Base-by-base conservation (phyloP, 495 filamentous ascomycete genomes). In the Hypoxylon fuscum region DNA sequence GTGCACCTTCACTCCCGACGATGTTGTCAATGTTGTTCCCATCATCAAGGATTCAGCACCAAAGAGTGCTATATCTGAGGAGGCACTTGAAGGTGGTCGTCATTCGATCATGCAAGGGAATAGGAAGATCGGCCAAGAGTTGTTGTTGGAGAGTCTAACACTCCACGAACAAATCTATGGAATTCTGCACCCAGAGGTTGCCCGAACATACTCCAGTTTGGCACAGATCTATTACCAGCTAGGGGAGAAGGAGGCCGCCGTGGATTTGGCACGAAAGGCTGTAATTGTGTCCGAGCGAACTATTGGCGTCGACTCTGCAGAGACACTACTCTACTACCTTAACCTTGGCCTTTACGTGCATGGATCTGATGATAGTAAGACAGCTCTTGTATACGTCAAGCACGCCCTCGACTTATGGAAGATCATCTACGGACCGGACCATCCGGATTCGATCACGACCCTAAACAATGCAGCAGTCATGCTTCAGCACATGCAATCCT, bases 121-220 rank as follows among this genome's bases (percentile, higher is more conserved):
- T 77, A 93, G 93, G 78, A 94, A 96, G 73, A 83, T 98, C 43
- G 96, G 96, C 47, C 94, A 97, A 77, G 95, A 98, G 73, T 85
- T 99, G 46, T 85, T 99, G 32, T 80, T 98, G 41, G 96, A 99
- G 73, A 96, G 93, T 17, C 81, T 99, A 59, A 96, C 95, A 42
- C 82, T 99, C 25, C 92, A 99, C 68, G 96, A 99, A 77, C 96
- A 99, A 76, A 97, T 99, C 69, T 99, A 99, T 68, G 96, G 96
- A 55, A 93, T 97, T 35, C 83, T 99, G 18, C 96, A 99, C 72
- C 92, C 96, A 9, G 96, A 99, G 76, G 93, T 98, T 64, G 93
- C 94, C 51, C 87, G 94, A 73, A 88, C 96, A 29, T 99, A 99
- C 79, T 91, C 96, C 74, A 90, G 89, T 34, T 81, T 99, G 23